Evolutionary conservation across 2,329 filamentous ascomycete genomes (phyloP).

Genomic region (Fusarium sp.): DNA sequence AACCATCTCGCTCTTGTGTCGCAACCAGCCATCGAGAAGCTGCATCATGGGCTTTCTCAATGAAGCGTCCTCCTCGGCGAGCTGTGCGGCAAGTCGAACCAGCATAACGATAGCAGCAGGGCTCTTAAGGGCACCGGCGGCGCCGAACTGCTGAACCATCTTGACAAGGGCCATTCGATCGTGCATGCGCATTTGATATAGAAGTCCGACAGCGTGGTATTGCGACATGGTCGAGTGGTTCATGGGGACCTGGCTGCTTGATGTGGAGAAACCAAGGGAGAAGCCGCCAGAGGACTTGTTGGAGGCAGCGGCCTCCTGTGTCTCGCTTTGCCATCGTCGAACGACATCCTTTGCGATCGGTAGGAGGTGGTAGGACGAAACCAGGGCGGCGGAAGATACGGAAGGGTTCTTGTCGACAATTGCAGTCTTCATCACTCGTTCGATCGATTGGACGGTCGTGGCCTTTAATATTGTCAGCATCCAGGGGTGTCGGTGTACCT

Average conservation of each 20-base stretch:
- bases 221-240: slow-evolving; percentile 98
- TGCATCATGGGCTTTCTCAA: slow-evolving; percentile 97
- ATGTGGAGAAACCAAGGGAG: slow-evolving; percentile 88
- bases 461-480: slow-evolving; percentile 65
- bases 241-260: slow-evolving; percentile 77
- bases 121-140: slow-evolving; percentile 91
- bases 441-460: slow-evolving; percentile 95
- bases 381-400: slow-evolving; percentile 93
- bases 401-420: slow-evolving; percentile 99
- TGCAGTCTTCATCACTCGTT: slow-evolving; percentile 97
- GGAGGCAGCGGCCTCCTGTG: slow-evolving; percentile 92
- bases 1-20: slow-evolving; percentile 99
- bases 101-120: slow-evolving; percentile 92
- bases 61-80: slow-evolving; percentile 91
- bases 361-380: slow-evolving; percentile 97
- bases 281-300: slow-evolving; percentile 91
- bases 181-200: slow-evolving; percentile 98
- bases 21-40: slow-evolving; percentile 93
- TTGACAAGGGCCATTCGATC: slow-evolving; percentile 99
- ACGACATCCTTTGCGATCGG: slow-evolving; percentile 96
- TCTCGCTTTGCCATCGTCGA: slow-evolving; percentile 97
- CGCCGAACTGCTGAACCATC: slow-evolving; percentile 99
- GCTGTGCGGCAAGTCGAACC: slow-evolving; percentile 89
- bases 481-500: slow-evolving; percentile 34
- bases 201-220: slow-evolving; percentile 95